Evolutionary conservation across 192 early-diverging fungal genomes (phyloP).

Genomic region (Coemansia sp.): DNA sequence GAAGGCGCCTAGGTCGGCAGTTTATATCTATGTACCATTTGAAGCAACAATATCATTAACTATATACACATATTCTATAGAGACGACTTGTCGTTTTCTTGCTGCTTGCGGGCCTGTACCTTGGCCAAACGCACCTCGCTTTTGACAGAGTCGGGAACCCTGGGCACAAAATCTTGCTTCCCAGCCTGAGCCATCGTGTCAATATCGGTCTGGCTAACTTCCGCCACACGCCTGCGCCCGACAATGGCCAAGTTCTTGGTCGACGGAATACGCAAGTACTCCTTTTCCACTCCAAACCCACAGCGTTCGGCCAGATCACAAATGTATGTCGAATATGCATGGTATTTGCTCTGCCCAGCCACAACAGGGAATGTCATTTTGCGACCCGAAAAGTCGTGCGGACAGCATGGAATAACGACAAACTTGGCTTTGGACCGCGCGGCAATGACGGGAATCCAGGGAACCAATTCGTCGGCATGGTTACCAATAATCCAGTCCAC

Average conservation of each 20-base stretch:
- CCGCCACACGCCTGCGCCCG: slow-evolving; percentile 50
- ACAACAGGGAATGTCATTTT: slow-evolving; percentile 53
- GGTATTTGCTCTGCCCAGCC: slow-evolving; percentile 67
- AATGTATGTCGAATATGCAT: slow-evolving; percentile 70
- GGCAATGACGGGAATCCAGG: slow-evolving; percentile 84
- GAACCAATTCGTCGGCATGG: slow-evolving; percentile 87
- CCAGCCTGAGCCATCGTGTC: slow-evolving; percentile 12
- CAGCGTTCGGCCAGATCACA: slow-evolving; percentile 57
- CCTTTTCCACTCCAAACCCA: slow-evolving; percentile 66
- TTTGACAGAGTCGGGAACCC: slow-evolving; percentile 48
- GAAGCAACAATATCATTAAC: background rate
- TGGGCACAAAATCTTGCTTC: slow-evolving; percentile 31
- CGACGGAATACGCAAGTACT: slow-evolving; percentile 78
- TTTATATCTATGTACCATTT: background rate
- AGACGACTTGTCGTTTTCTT: background rate
- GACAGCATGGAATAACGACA: slow-evolving; percentile 85
- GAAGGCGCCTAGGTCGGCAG: slow-evolving; percentile 10
- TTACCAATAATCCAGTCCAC: slow-evolving; percentile 85
- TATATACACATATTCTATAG: background rate
- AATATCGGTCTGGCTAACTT: slow-evolving; percentile 8
- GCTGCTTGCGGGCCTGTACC: slow-evolving; percentile 22
- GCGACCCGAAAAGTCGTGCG: slow-evolving; percentile 72
- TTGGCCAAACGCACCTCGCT: slow-evolving; percentile 42
- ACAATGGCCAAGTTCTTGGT: slow-evolving; percentile 79
- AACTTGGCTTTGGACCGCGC: slow-evolving; percentile 54